A percentile compares a stretch with the other conserved stretches of the same genome.
Conservation (phyloP, 2,329 filamentous ascomycete species). For the Cladosporium sp. region DNA sequence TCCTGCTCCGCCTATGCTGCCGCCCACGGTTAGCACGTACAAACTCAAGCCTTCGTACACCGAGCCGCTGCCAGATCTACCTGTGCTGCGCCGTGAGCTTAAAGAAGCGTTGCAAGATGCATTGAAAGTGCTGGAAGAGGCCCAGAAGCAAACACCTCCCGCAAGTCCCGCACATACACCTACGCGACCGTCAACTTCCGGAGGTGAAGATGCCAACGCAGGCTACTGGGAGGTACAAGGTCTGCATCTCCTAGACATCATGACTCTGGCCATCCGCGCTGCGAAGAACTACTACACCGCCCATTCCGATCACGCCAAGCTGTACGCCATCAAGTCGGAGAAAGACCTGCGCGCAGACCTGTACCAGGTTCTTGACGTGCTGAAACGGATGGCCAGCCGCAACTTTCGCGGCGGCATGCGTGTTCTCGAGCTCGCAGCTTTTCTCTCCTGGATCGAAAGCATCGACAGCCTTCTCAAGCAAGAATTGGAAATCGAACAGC, state of each 20-base stretch:
- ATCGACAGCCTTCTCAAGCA: constrained; percentile 70
- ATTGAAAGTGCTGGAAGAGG: constrained; percentile 60
- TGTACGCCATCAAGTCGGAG: constrained; percentile 84
- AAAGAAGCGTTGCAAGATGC: constrained; percentile 65
- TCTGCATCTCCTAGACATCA: constrained; percentile 84
- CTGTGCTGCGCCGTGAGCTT: constrained; percentile 68
- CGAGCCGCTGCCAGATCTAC: constrained; percentile 76
- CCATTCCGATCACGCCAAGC: constrained; percentile 77
- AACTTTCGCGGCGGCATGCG: constrained; percentile 80
- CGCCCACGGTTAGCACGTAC: constrained; percentile 96
- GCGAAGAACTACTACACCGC: constrained; percentile 96
- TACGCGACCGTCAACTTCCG: constrained; percentile 15
- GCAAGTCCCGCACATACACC: constrained; percentile 13
- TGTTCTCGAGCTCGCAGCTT: constrained; percentile 69
- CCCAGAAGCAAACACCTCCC: constrained; percentile 29
- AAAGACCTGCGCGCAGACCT: constrained; percentile 79
- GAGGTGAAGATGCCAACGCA: constrained; percentile 40
- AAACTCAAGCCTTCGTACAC: constrained; percentile 76
- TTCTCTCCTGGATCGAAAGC: constrained; percentile 72
- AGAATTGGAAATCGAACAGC: constrained; percentile 72
- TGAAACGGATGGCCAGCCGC: constrained; percentile 85
- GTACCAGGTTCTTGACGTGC: constrained; percentile 77
- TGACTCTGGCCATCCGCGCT: constrained; percentile 90
- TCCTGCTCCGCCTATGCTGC: constrained; percentile 72
- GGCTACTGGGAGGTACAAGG: constrained; percentile 86